A percentile compares a stretch with the other conserved stretches of the same genome.
phyloP scores from a whole-genome alignment of 208 protist species.

The Leptomonas seymouri region DNA sequence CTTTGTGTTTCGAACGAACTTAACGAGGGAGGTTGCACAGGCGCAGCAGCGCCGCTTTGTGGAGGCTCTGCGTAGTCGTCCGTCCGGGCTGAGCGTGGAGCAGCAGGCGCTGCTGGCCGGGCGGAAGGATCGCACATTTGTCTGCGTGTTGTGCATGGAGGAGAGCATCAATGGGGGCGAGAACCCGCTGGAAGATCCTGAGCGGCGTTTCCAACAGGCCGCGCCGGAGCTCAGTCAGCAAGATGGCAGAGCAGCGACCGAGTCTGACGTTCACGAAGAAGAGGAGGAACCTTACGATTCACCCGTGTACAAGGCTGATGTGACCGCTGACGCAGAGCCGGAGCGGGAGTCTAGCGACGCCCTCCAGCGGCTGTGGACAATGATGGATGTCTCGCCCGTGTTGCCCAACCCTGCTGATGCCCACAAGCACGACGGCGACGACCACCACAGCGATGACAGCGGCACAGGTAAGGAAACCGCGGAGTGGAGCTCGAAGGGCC shows the following conservation, averaged over 20 bases:
- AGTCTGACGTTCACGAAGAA: not conserved
- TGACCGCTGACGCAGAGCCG: not conserved
- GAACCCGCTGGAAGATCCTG: slow-evolving; percentile 34
- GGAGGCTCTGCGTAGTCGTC: slow-evolving; percentile 29
- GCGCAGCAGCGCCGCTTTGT: slow-evolving; percentile 21
- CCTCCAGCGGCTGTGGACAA: slow-evolving; percentile 1
- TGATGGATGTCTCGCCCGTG: not conserved
- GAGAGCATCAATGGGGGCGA: slow-evolving; percentile 30
- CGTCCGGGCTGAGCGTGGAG: slow-evolving; percentile 3
- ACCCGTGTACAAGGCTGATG: not conserved
- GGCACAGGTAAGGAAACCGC: not conserved
- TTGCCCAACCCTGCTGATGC: not conserved
- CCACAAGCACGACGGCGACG: too few species aligned
- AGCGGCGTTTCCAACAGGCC: not conserved
- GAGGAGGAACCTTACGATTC: slow-evolving; percentile 1
- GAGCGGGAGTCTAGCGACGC: not conserved
- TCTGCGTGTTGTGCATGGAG: slow-evolving; percentile 27
- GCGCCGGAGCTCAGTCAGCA: not conserved
- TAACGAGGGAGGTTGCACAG: slow-evolving; percentile 13
- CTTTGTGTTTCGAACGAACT: slow-evolving; percentile 41
- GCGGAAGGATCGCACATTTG: slow-evolving; percentile 24
- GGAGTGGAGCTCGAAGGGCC: not conserved
- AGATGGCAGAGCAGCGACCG: not conserved
- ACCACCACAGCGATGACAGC: not conserved
- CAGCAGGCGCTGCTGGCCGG: slow-evolving; percentile 28